These are phyloP conservation scores for Fraxinus platypoda DNA, from an alignment of 305 asterid genomes.

Conservation along the genomic window DNA sequence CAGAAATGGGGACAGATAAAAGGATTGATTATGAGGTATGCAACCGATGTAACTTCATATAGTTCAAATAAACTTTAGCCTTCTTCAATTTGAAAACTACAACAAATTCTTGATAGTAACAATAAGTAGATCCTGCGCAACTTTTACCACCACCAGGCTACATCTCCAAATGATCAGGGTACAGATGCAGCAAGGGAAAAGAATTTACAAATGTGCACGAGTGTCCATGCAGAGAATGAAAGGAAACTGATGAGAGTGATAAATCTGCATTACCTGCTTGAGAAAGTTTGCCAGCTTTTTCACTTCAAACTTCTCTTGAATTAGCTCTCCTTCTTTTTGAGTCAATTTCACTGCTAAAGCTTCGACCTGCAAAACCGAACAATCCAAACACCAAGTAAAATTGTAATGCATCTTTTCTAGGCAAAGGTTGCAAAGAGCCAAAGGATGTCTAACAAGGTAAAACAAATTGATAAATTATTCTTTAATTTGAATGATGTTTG, in stretches of 20 bases:
- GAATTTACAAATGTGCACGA: not conserved
- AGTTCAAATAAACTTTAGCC: not conserved
- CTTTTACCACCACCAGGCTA: not conserved
- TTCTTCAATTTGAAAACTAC: not conserved
- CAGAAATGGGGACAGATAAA: not conserved
- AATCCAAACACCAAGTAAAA: constrained; percentile 5
- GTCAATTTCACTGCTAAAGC: constrained; percentile 93
- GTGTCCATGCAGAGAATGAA: not conserved
- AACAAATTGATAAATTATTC: not conserved
- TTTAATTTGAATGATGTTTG: not conserved
- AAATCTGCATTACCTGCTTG: constrained; percentile 62
- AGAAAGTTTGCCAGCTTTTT: constrained; percentile 86
- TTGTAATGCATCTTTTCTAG: not conserved
- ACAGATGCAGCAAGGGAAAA: not conserved
- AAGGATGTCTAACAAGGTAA: not conserved
- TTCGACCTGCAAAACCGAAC: constrained; percentile 61
- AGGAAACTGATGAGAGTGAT: constrained; percentile 9
- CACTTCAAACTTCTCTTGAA: constrained; percentile 97
- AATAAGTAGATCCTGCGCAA: not conserved
- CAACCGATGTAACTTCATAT: not conserved
- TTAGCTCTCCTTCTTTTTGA: constrained; percentile 95
- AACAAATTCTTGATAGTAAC: not conserved
- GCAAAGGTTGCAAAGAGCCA: not conserved
- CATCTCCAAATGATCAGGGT: not conserved
- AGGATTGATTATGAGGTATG: not conserved